Base-by-base conservation (phyloP, 306 rosid species). In the Prosopis cineraria region DNA sequence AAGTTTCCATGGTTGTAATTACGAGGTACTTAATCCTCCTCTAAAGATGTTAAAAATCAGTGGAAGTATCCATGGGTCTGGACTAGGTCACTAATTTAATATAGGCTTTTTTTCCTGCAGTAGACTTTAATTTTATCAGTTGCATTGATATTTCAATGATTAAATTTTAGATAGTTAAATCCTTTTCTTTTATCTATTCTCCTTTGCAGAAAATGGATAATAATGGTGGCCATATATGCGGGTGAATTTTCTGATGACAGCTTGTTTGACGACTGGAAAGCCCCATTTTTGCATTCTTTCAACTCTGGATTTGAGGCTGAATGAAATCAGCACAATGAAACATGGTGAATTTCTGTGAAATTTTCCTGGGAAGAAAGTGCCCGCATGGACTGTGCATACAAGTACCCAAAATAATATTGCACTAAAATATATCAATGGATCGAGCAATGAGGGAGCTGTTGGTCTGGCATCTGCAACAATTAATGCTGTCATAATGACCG, bases 181-280 rank as follows among this genome's bases (percentile, higher is more conserved):
- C 12, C n/a, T n/a, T 29, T 59, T 77, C 7, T 44, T 48, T 52
- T 67, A n/a, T 56, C 33, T 27, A 20, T 62, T 72, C 34, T 36
- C 36, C 65, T 27, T 80, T 76, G 84, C 88, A 85, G 90, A 85
- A 52, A 37, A 82, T 79, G 69, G 86, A 80, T 40, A 22, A 19
- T 62, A 7, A 6, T 47, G 78, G 78, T 19, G 37, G 59, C 31
- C 63, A 17, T 41, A 55, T 47, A 39, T 74, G 69, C 45, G 73
- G 69, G 50, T 58, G 37, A 73, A 74, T 27, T 48, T 63, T 67
- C 78, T 17, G 44, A 72, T 59, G 75, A 69, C 55, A 59, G 77
- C 20, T 12, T 70, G 37, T 31, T 8, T 20, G n/a, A n/a, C n/a
- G n/a, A n/a, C n/a, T n/a, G 58, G 68, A 69, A 65, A 75, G 24